These are phyloP conservation scores for Fistulifera solaris DNA, from an alignment of 108 stramenopile species.

Conservation along the genomic window DNA sequence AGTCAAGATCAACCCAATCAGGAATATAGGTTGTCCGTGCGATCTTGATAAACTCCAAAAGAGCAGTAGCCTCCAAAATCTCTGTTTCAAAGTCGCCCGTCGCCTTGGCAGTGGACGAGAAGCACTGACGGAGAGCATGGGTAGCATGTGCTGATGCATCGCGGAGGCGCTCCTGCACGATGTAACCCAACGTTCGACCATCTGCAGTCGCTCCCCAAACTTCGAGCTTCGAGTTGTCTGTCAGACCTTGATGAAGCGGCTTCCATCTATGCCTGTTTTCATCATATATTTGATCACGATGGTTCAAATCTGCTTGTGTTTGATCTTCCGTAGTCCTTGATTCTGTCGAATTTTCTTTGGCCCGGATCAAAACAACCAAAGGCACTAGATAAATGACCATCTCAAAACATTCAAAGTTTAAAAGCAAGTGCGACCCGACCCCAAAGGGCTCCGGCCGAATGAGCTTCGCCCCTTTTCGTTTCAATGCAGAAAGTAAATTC, in stretches of 20 bases:
- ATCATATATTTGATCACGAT: background rate
- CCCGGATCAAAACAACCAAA: slow-evolving; percentile 56
- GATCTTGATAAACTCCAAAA: slow-evolving; percentile 60
- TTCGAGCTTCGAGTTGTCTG: no score
- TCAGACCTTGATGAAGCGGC: background rate
- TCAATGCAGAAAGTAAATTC: slow-evolving; percentile 52
- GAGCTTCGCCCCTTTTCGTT: slow-evolving; percentile 46
- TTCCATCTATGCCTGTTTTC: slow-evolving; percentile 5
- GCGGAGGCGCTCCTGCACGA: slow-evolving; percentile 57
- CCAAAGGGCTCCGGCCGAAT: slow-evolving; percentile 24
- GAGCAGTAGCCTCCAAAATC: slow-evolving; percentile 56
- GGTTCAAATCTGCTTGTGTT: no score
- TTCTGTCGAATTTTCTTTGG: slow-evolving; percentile 14
- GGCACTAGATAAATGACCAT: slow-evolving; percentile 73
- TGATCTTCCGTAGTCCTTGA: no score
- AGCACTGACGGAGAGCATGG: slow-evolving; percentile 50
- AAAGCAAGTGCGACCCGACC: slow-evolving; percentile 30
- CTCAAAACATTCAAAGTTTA: slow-evolving; percentile 69
- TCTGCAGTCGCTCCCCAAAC: slow-evolving; percentile 43
- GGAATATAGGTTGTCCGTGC: slow-evolving; percentile 61
- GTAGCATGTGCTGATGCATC: slow-evolving; percentile 75
- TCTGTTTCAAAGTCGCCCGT: slow-evolving; percentile 63
- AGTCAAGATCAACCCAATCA: slow-evolving; percentile 53
- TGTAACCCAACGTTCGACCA: slow-evolving; percentile 31
- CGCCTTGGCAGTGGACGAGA: slow-evolving; percentile 36